These are phyloP conservation scores for Alternaria incomplexa DNA, from an alignment of 2,329 filamentous ascomycete genomes.

Conservation along the genomic window DNA sequence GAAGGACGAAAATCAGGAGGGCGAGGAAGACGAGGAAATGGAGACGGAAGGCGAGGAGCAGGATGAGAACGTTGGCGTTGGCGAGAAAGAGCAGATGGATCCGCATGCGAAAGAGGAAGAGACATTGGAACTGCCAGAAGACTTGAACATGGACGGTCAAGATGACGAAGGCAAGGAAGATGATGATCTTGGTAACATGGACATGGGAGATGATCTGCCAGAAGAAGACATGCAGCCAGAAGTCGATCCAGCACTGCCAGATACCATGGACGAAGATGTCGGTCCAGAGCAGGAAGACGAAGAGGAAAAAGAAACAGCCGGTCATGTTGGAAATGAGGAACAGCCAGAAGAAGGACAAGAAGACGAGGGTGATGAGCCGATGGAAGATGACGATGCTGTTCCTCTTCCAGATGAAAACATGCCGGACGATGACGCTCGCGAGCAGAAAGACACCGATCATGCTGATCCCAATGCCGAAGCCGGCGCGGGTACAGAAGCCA, in stretches of 20 bases:
- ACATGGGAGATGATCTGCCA: conserved; percentile 44
- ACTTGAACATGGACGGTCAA: conserved; percentile 80
- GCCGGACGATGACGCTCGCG: conserved; percentile 56
- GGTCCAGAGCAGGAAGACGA: conserved; percentile 42
- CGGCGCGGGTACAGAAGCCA: conserved; percentile 68
- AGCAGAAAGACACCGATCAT: conserved; percentile 57
- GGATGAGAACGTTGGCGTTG: conserved; percentile 66
- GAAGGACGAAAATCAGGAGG: conserved; percentile 65
- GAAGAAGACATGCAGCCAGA: conserved; percentile 44
- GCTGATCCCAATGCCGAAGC: conserved; percentile 64
- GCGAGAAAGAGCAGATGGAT: conserved; percentile 71
- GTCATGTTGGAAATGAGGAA: conserved; percentile 46
- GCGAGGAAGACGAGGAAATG: conserved; percentile 62
- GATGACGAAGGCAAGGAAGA: conserved; percentile 63
- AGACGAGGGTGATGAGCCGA: conserved; percentile 56
- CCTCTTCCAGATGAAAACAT: conserved; percentile 57
- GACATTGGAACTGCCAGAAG: conserved; percentile 81
- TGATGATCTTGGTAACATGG: conserved; percentile 43
- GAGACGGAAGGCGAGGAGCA: conserved; percentile 65
- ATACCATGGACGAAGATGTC: conserved; percentile 43
- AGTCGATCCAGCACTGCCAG: conserved; percentile 37
- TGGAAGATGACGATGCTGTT: conserved; percentile 48
- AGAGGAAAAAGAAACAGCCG: conserved; percentile 44
- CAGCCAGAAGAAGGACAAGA: conserved; percentile 55
- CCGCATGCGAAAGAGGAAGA: conserved; percentile 83